phyloP scores from a whole-genome alignment of 2,329 filamentous ascomycete species.

The Thyridium curvatum region DNA sequence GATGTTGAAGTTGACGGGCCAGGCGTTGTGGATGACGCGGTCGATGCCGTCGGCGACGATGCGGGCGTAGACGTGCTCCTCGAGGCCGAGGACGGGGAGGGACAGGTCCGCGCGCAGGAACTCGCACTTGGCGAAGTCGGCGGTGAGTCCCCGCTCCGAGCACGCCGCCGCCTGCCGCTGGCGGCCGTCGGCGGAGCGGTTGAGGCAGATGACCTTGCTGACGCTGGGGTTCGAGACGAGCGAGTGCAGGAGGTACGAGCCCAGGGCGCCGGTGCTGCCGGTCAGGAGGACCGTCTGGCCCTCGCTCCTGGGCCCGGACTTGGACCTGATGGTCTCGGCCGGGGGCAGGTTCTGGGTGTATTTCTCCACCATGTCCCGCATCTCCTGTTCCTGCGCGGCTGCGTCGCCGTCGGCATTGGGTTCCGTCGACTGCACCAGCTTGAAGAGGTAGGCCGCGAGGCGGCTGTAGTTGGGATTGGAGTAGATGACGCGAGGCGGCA shows the following conservation, averaged over 20 bases:
- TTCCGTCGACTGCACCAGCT: no score
- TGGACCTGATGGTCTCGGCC: slow-evolving; percentile 8
- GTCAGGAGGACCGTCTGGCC: slow-evolving; percentile 23
- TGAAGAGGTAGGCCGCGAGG: slow-evolving; percentile 24
- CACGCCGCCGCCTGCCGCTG: slow-evolving; percentile 29
- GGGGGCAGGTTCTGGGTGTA: slow-evolving; percentile 23
- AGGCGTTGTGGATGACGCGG: slow-evolving; percentile 41
- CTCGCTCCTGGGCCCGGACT: slow-evolving; percentile 20
- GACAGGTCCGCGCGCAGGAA: slow-evolving; percentile 44
- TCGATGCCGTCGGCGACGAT: slow-evolving; percentile 29
- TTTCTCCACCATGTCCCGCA: slow-evolving; percentile 26
- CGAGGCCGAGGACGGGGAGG: slow-evolving; percentile 40
- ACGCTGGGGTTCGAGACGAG: slow-evolving; percentile 24
- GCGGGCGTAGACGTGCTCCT: slow-evolving; percentile 21
- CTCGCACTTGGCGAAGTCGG: slow-evolving; percentile 30
- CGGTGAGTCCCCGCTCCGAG: slow-evolving; percentile 28
- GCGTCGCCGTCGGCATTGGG: slow-evolving; percentile 3
- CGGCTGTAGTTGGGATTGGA: slow-evolving; percentile 26
- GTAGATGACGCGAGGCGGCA: slow-evolving; percentile 32
- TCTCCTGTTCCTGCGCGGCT: slow-evolving; percentile 12
- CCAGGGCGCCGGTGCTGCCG: slow-evolving; percentile 35
- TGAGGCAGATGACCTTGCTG: slow-evolving; percentile 36
- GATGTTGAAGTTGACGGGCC: slow-evolving; percentile 40
- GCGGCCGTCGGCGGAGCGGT: slow-evolving; percentile 35
- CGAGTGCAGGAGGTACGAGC: slow-evolving; percentile 27